phyloP scores from a whole-genome alignment of 345 rosid genomes.

The Populus pruinosa region DNA sequence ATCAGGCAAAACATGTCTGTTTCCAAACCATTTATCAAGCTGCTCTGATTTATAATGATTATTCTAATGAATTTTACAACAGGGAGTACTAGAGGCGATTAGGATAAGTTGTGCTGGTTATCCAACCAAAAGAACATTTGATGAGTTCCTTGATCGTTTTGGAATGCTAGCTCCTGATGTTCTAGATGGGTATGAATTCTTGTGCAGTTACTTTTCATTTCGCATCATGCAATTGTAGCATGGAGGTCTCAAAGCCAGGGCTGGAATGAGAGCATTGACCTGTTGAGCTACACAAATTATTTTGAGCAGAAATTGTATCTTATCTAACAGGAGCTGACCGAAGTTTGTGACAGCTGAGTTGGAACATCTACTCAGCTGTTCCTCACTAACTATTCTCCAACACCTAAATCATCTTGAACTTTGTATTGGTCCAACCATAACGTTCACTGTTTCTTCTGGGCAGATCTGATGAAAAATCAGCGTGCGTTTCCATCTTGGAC shows the following conservation, averaged over 20 bases:
- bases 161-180: constrained; percentile 65
- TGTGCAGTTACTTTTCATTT: background rate
- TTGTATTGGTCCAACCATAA: background rate
- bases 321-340: background rate
- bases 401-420: background rate
- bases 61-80: constrained; percentile 1
- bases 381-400: background rate
- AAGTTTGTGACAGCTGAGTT: background rate
- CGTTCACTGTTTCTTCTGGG: background rate
- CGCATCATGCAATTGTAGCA: background rate
- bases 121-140: constrained; percentile 74
- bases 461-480: constrained; percentile 58
- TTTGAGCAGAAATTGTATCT: background rate
- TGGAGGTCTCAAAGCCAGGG: background rate
- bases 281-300: background rate
- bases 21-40: background rate
- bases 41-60: background rate
- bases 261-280: constrained; percentile 3
- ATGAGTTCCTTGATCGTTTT: constrained; percentile 76
- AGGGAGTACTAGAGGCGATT: constrained; percentile 70
- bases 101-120: constrained; percentile 85
- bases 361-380: background rate
- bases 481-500: constrained; percentile 50
- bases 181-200: constrained; percentile 48
- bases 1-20: background rate